Conservation (phyloP, 345 rosid genomes). For the Luvunga scandens region DNA sequence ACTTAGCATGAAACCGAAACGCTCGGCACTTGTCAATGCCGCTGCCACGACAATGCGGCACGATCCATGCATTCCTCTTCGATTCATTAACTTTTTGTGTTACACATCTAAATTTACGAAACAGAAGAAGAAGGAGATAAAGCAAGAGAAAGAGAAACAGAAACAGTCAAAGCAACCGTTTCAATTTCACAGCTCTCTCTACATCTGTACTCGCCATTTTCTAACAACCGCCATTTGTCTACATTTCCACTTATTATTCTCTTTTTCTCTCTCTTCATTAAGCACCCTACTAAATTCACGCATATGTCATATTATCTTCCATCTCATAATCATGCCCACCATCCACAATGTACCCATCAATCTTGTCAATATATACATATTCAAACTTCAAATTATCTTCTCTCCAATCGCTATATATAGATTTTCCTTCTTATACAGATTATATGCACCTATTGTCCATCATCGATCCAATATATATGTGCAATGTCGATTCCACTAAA, state of each 20-base stretch:
- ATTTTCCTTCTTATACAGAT: too few relatives aligned
- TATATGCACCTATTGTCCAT: neutral
- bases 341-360: neutral
- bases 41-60: neutral
- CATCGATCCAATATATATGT: neutral
- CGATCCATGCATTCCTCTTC: too few relatives aligned
- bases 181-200: neutral
- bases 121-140: neutral
- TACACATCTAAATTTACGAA: too few relatives aligned
- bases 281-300: too few relatives aligned
- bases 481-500: neutral
- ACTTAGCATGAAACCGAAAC: neutral
- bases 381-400: neutral
- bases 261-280: neutral
- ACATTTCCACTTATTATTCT: neutral
- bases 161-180: conserved; percentile 8
- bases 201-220: neutral
- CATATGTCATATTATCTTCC: too few relatives aligned
- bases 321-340: too few relatives aligned
- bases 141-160: neutral
- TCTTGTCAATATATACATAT: neutral
- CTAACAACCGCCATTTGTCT: neutral
- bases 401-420: too few relatives aligned
- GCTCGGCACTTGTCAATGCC: neutral
- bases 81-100: too few relatives aligned